Evolutionary conservation across 208 protist genomes (phyloP).

Genomic region (Acanthamoeba lugdunensis): DNA sequence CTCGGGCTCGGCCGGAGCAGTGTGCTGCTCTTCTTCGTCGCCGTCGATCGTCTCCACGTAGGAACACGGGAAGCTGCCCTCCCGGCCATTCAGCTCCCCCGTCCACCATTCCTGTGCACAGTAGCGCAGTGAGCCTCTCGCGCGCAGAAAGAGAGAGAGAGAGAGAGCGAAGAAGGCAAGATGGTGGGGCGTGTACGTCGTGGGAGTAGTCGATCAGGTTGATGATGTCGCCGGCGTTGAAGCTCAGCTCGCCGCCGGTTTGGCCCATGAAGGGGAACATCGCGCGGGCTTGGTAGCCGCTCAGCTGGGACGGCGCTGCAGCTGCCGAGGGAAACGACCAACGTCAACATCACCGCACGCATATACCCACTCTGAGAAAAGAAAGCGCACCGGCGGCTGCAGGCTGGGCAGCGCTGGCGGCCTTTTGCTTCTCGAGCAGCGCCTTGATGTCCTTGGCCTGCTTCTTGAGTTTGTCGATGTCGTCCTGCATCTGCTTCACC

Average conservation of each 20-base stretch:
- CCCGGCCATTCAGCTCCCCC: not conserved
- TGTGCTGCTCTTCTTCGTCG: not conserved
- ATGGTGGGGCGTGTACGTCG: not conserved
- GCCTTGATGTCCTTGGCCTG: not conserved
- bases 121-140: not conserved
- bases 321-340: not conserved
- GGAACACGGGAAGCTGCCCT: slow-evolving; percentile 23
- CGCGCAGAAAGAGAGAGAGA: not conserved
- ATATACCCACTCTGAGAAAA: not conserved
- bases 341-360: not conserved
- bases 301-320: not conserved
- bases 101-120: slow-evolving; percentile 16
- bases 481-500: slow-evolving; percentile 18
- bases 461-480: not conserved
- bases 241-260: not conserved
- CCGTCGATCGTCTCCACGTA: not conserved
- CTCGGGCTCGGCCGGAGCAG: not conserved
- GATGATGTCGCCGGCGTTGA: slow-evolving; percentile 9
- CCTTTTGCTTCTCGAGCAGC: not conserved
- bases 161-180: not conserved
- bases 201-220: slow-evolving; percentile 11
- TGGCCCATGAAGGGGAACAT: slow-evolving; percentile 2
- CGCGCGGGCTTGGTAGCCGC: not conserved
- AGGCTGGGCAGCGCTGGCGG: not conserved
- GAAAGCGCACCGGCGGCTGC: not conserved